Conservation (phyloP, 495 filamentous ascomycete genomes). For the Elasticomyces elasticus region DNA sequence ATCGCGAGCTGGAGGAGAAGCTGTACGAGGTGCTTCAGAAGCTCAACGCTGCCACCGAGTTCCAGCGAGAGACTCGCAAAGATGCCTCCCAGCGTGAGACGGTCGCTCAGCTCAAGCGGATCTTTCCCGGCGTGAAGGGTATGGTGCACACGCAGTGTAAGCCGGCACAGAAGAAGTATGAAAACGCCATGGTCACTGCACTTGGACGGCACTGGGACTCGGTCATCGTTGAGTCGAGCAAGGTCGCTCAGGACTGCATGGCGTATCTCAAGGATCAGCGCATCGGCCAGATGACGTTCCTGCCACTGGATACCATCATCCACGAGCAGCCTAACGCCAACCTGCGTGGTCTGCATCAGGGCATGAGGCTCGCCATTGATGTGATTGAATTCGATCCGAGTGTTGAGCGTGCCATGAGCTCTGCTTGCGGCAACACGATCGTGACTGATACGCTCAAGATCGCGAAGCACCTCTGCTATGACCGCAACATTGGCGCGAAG, state of each 20-base stretch:
- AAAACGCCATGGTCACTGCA: constrained; percentile 83
- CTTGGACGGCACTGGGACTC: constrained; percentile 89
- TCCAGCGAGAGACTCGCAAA: constrained; percentile 70
- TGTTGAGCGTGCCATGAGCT: constrained; percentile 83
- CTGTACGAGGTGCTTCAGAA: constrained; percentile 68
- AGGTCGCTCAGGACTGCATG: constrained; percentile 87
- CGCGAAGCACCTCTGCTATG: constrained; percentile 83
- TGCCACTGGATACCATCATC: constrained; percentile 94
- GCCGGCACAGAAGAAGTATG: constrained; percentile 91
- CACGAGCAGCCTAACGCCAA: constrained; percentile 79
- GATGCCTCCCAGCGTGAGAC: constrained; percentile 68
- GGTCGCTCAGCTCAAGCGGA: constrained; percentile 73
- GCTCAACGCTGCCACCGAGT: constrained; percentile 71
- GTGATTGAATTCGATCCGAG: constrained; percentile 86
- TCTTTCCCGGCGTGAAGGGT: constrained; percentile 85
- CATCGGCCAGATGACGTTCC: constrained; percentile 75
- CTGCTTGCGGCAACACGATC: constrained; percentile 90
- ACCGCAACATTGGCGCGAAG: constrained; percentile 75
- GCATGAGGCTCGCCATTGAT: constrained; percentile 84
- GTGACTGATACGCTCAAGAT: constrained; percentile 80
- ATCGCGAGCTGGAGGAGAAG: constrained; percentile 85
- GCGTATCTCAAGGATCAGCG: constrained; percentile 87
- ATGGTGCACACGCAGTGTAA: constrained; percentile 87
- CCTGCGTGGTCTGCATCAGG: constrained; percentile 73
- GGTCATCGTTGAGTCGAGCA: constrained; percentile 92